Conservation (phyloP, 2,329 filamentous ascomycete species). For the Eutypella sp. region DNA sequence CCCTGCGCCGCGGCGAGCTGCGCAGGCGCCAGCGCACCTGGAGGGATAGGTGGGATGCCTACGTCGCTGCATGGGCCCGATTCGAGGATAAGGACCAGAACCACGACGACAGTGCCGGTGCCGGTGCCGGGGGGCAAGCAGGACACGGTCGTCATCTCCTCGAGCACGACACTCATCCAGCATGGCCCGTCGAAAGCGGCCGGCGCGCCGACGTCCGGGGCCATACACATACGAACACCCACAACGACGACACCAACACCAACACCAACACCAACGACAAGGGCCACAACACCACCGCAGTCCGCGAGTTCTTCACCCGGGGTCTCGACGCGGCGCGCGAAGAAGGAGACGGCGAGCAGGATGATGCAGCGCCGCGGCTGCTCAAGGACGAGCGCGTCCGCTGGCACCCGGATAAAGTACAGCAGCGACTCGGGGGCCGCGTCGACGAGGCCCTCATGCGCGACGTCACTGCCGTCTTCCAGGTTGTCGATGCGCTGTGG, state of each 20-base stretch:
- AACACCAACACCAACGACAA: too few relatives aligned
- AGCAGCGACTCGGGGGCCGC: slow-evolving; percentile 74
- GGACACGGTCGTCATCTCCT: not conserved
- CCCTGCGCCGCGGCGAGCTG: slow-evolving; percentile 61
- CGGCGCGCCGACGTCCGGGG: slow-evolving; percentile 30
- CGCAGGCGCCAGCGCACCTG: slow-evolving; percentile 51
- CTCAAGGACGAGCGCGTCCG: slow-evolving; percentile 83
- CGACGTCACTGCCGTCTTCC: slow-evolving; percentile 84
- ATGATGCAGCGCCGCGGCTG: slow-evolving; percentile 29
- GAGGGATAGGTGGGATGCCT: slow-evolving; percentile 59
- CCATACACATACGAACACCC: too few relatives aligned
- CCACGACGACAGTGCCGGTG: not conserved
- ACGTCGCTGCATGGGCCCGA: slow-evolving; percentile 56
- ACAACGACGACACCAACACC: too few relatives aligned
- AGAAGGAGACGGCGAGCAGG: slow-evolving; percentile 43
- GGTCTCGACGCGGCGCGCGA: slow-evolving; percentile 35
- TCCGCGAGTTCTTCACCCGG: not conserved
- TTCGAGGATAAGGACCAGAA: slow-evolving; percentile 39
- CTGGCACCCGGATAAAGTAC: slow-evolving; percentile 98
- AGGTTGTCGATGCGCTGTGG: slow-evolving; percentile 82
- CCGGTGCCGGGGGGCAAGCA: slow-evolving; percentile 1
- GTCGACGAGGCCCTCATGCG: slow-evolving; percentile 70
- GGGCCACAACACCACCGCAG: slow-evolving; percentile 45
- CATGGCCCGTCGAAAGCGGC: slow-evolving; percentile 71
- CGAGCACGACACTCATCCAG: slow-evolving; percentile 27